Percentiles rank a stretch among this genome's conserved stretches.
These are phyloP conservation scores for Pythium phragmitis DNA, from an alignment of 352 stramenopile species.

Conservation along the genomic window DNA sequence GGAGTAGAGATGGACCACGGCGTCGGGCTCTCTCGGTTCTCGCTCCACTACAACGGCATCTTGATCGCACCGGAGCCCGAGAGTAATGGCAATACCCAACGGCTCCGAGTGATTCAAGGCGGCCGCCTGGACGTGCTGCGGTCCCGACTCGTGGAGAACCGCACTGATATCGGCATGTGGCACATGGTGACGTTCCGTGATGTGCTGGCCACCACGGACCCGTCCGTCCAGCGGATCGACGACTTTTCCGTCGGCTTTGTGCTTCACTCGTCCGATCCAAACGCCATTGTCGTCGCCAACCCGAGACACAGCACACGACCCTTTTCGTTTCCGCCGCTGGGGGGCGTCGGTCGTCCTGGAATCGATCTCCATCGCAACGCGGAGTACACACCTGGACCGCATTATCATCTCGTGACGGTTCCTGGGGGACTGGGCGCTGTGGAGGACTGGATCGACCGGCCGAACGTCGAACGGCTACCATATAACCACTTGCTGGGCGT, in stretches of 20 bases:
- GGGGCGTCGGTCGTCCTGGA: not conserved
- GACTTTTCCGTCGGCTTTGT: conserved; percentile 1
- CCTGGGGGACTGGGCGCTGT: not conserved
- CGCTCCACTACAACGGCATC: conserved; percentile 4
- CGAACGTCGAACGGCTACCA: not conserved
- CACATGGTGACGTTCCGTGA: conserved; percentile 1
- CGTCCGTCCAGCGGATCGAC: not conserved
- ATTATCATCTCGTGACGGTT: not conserved
- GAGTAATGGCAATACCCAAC: not conserved
- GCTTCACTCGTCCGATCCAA: not conserved
- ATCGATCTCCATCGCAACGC: not conserved
- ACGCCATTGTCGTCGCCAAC: not conserved
- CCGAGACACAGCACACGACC: not conserved
- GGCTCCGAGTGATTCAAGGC: not conserved
- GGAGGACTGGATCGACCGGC: not conserved
- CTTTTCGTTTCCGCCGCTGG: not conserved
- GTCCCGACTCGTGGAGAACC: not conserved
- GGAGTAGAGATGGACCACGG: not conserved
- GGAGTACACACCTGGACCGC: not conserved
- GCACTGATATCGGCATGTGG: conserved; percentile 2
- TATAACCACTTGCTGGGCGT: not conserved
- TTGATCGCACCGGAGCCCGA: not conserved
- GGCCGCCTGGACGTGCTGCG: not conserved
- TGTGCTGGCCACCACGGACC: too few species aligned
- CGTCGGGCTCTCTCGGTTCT: not conserved